Conservation (phyloP, 805 yeast species). For the Teunomyces funiuensis region DNA sequence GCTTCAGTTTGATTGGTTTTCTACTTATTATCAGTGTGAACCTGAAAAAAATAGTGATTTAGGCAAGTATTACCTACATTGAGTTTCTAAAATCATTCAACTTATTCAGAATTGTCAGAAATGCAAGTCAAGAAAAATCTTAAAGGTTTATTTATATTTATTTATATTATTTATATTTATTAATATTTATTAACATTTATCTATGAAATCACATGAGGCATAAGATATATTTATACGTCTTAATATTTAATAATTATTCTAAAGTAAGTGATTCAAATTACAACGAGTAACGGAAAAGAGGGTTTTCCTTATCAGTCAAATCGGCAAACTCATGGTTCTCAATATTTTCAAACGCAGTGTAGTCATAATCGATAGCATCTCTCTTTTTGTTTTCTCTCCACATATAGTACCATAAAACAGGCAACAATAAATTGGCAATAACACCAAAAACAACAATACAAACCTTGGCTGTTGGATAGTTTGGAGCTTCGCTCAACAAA, state of each 20-base stretch:
- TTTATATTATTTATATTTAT: too few species aligned
- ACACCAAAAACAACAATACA: slow-evolving; percentile 38
- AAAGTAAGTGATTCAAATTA: not conserved
- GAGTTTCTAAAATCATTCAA: too few species aligned
- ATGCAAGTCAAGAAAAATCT: too few species aligned
- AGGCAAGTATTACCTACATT: too few species aligned
- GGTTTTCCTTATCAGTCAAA: slow-evolving; percentile 55
- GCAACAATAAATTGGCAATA: slow-evolving; percentile 26
- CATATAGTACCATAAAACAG: slow-evolving; percentile 27
- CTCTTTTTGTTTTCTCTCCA: slow-evolving; percentile 37
- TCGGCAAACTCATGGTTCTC: slow-evolving; percentile 51
- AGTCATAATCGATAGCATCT: slow-evolving; percentile 23
- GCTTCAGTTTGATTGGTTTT: too few species aligned
- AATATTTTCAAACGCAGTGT: slow-evolving; percentile 23
- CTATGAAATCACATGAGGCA: too few species aligned
- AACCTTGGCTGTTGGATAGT: slow-evolving; percentile 40
- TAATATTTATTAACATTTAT: too few species aligned
- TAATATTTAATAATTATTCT: not conserved
- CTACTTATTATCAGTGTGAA: too few species aligned
- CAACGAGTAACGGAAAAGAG: slow-evolving; percentile 48
- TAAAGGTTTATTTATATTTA: too few species aligned
- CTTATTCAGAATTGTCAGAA: too few species aligned
- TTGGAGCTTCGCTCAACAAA: slow-evolving; percentile 42
- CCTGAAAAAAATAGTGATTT: too few species aligned
- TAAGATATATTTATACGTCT: too few species aligned